phyloP scores from a whole-genome alignment of 805 yeast species.

The Candida khao-thaluensis region DNA sequence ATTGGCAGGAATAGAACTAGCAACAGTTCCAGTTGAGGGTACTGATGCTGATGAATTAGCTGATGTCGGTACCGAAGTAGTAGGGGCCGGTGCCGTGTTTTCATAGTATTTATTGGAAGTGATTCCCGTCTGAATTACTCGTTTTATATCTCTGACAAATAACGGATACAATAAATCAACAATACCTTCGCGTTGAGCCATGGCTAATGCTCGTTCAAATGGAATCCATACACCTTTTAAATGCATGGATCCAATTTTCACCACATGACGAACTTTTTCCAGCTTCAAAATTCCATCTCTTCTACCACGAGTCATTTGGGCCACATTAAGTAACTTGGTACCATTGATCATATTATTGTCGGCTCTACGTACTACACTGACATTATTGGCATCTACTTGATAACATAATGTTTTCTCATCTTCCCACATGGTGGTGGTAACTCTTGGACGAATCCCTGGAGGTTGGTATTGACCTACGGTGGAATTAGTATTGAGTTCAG shows the following conservation, averaged over 20 bases:
- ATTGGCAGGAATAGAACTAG: neutral
- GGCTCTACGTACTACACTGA: constrained; percentile 78
- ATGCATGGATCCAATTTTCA: constrained; percentile 85
- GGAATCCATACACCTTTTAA: constrained; percentile 91
- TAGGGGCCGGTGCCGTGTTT: constrained; percentile 5
- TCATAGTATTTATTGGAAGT: constrained; percentile 29
- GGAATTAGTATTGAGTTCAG: constrained; percentile 16
- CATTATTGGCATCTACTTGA: constrained; percentile 81
- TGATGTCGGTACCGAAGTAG: constrained; percentile 1
- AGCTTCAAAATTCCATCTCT: constrained; percentile 81
- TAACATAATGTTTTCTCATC: constrained; percentile 83
- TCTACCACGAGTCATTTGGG: constrained; percentile 85
- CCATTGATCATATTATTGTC: constrained; percentile 87
- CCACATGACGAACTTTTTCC: constrained; percentile 75
- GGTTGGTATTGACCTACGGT: constrained; percentile 47
- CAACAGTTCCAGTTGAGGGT: neutral
- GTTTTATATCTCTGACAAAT: constrained; percentile 71
- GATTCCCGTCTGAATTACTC: constrained; percentile 47
- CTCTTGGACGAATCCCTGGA: constrained; percentile 55
- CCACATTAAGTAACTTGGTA: constrained; percentile 77
- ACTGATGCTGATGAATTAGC: neutral
- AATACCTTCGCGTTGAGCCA: constrained; percentile 79
- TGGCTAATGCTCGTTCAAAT: constrained; percentile 74
- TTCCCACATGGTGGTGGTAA: constrained; percentile 88
- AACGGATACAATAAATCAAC: constrained; percentile 64